These are phyloP conservation scores for Tetraselmis chui DNA, from an alignment of 139 green algal species.

Conservation along the genomic window DNA sequence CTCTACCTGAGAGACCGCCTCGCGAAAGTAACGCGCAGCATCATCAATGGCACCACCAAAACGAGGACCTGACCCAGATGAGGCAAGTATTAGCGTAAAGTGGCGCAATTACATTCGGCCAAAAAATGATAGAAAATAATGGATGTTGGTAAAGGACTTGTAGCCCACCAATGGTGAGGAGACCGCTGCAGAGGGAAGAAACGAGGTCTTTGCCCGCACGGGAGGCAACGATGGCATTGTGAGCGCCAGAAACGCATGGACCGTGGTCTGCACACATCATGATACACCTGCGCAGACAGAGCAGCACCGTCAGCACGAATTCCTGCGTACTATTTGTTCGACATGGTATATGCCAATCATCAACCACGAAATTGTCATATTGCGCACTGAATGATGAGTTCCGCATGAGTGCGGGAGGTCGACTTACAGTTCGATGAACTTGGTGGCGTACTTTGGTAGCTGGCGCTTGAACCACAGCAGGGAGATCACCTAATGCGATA, in stretches of 20 bases:
- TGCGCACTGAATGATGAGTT: too few species aligned
- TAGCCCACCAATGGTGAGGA: constrained; percentile 67
- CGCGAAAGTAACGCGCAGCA: constrained; percentile 70
- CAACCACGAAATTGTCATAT: too few species aligned
- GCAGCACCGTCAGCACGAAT: too few species aligned
- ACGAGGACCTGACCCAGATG: constrained; percentile 47
- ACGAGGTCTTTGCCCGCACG: constrained; percentile 84
- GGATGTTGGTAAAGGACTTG: too few species aligned
- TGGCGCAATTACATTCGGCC: too few species aligned
- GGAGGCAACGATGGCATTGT: constrained; percentile 89
- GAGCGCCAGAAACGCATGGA: constrained; percentile 82
- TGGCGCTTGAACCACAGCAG: constrained; percentile 47
- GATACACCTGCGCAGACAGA: constrained; percentile 70
- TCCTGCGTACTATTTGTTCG: too few species aligned
- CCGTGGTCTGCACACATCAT: constrained; percentile 94
- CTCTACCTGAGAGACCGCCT: constrained; percentile 5
- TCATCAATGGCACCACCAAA: constrained; percentile 91
- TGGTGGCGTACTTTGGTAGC: constrained; percentile 77
- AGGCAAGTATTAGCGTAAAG: too few species aligned
- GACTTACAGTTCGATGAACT: constrained; percentile 88
- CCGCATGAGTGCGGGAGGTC: too few species aligned
- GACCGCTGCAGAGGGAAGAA: constrained; percentile 70
- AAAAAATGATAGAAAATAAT: too few species aligned
- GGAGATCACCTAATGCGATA: neutral
- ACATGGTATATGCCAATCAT: too few species aligned